A percentile compares a stretch with the other conserved stretches of the same genome.
Conservation (phyloP, 192 early-diverging fungal genomes). For the Podila verticillata region DNA sequence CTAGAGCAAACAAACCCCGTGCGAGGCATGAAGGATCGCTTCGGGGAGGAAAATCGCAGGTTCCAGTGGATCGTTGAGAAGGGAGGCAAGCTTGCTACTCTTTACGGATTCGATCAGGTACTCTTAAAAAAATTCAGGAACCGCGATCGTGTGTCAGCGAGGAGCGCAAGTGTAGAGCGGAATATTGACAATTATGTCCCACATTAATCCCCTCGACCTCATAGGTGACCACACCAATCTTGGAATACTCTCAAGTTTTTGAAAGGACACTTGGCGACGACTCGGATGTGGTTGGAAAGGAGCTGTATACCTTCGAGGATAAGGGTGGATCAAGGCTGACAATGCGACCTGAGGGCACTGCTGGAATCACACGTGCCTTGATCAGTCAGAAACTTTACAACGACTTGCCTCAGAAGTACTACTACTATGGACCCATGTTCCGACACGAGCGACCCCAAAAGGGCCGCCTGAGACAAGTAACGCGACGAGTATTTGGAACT, state of each 20-base stretch:
- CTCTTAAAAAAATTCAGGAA: neutral
- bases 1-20: slow-evolving; percentile 59
- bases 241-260: slow-evolving; percentile 72
- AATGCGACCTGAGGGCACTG: slow-evolving; percentile 77
- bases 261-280: slow-evolving; percentile 68
- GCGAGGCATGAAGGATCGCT: slow-evolving; percentile 69
- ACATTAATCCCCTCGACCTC: no score
- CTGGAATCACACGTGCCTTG: slow-evolving; percentile 57
- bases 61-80: slow-evolving; percentile 56
- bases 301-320: slow-evolving; percentile 73
- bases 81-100: slow-evolving; percentile 50
- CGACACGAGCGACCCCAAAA: slow-evolving; percentile 77
- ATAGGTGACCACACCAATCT: slow-evolving; percentile 68
- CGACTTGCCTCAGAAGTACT: slow-evolving; percentile 62
- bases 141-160: no score
- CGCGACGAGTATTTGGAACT: neutral
- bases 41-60: slow-evolving; percentile 57
- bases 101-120: slow-evolving; percentile 65
- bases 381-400: slow-evolving; percentile 56
- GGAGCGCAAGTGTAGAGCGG: no score
- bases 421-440: slow-evolving; percentile 75
- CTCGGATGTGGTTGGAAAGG: slow-evolving; percentile 76
- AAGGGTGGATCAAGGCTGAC: slow-evolving; percentile 65
- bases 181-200: no score
- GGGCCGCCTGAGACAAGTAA: slow-evolving; percentile 68